Evolutionary conservation across 768 basidiomycete genomes (phyloP).

Genomic region (Mycena olivaceomarginata): DNA sequence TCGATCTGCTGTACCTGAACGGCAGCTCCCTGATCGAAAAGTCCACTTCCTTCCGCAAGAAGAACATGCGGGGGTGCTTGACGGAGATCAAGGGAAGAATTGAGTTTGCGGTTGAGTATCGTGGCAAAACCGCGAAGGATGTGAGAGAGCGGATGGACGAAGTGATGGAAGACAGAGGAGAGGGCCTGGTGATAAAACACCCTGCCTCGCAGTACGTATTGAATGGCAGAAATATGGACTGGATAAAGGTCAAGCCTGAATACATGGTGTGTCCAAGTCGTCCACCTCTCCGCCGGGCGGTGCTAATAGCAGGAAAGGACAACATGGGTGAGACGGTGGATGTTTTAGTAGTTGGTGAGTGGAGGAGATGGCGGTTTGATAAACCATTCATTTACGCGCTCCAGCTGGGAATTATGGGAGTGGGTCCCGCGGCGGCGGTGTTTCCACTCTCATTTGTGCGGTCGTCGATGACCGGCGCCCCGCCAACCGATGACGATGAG

Average conservation of each 20-base stretch:
- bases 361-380: conserved; percentile 14
- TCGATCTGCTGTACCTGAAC: conserved; percentile 94
- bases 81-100: conserved; percentile 85
- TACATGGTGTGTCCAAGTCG: conserved; percentile 77
- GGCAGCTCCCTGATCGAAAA: conserved; percentile 85
- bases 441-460: conserved; percentile 93
- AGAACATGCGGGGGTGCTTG: conserved; percentile 82
- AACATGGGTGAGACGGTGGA: conserved; percentile 96
- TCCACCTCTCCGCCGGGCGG: not conserved
- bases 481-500: conserved; percentile 70
- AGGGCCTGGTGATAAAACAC: conserved; percentile 96
- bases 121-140: conserved; percentile 88
- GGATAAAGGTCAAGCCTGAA: conserved; percentile 96
- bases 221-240: conserved; percentile 92
- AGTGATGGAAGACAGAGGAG: conserved; percentile 90
- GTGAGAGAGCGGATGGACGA: conserved; percentile 88
- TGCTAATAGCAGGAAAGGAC: conserved; percentile 68
- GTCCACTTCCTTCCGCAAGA: conserved; percentile 85
- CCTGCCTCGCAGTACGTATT: conserved; percentile 86
- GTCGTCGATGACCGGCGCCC: conserved; percentile 83
- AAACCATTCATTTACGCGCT: not conserved
- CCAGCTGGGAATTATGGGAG: conserved; percentile 93
- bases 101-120: conserved; percentile 84
- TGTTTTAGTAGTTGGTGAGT: conserved; percentile 90
- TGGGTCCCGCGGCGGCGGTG: conserved; percentile 90